Evolutionary conservation across 306 rosid genomes (phyloP), one percentile per base, ranked within the genome.

Genomic region (Trichosanthes truncata): DNA sequence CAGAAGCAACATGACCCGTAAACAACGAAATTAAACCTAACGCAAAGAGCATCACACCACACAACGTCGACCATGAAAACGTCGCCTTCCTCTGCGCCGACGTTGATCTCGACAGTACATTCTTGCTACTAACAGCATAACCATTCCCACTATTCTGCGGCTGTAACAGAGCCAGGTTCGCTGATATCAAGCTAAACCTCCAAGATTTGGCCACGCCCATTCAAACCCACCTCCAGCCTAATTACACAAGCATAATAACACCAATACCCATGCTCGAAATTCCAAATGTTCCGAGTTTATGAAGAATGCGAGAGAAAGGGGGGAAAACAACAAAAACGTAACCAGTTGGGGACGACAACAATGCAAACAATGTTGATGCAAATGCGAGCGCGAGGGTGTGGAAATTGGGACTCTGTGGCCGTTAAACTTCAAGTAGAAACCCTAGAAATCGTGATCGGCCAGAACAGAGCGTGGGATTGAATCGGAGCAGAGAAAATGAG

Each of bases 1-100:
- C 89, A 88, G 99, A 96, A 26, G 90, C 97, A 4, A 93, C 87
- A 38, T 96, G 99, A 57, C 98, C 99, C 1, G 98, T 93, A 81
- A 96, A 84, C 40, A 96, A 95, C 14, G 99, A 96, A 67, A 96
- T 84, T 41, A 96, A 84, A 78, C 99, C 99, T 76, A 96, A 80
- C 29, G 80, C 96, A 71, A 96, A 96, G 13, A 96, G 97, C 99
- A 93, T 89, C 61, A 89, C 52, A 29, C 99, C 98, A 78, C 99
- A 96, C 53, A 88, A 86, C 80, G 86, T 2, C 23, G 97, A 83
- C 99, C 96, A 91, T 4, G 94, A 79, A 31, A 86, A 74, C 59
- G 78, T 63, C 87, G 82, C 72, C 82, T 85, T 88, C 80, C 84
- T 87, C 35, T 82, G 90, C 43, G 86, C 43, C 82, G 82, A 53